A percentile compares a stretch with the other conserved stretches of the same genome.
Conservation (phyloP, 805 yeast genomes). For the Yarrowia sp. region DNA sequence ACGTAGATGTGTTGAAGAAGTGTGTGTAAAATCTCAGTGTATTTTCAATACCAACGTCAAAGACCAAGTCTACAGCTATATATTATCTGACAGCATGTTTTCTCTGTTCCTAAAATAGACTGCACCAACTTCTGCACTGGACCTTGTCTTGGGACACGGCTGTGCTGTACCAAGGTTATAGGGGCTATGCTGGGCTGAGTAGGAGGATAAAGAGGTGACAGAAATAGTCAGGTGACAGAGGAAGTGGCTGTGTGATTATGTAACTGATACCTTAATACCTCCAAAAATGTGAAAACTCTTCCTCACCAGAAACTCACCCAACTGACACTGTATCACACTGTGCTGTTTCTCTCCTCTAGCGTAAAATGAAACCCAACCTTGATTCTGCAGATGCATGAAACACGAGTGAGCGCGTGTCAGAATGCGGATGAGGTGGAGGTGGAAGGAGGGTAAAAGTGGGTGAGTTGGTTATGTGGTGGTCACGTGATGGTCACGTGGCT, state of each 20-base stretch:
- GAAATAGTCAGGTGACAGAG: no score
- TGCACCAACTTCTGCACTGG: background rate
- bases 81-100: background rate
- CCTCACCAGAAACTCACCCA: no score
- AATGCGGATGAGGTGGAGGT: background rate
- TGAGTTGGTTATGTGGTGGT: background rate
- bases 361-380: conserved; percentile 5
- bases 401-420: background rate
- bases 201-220: background rate
- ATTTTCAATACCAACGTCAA: no score
- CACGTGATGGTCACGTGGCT: no score
- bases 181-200: background rate
- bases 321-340: no score
- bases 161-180: background rate
- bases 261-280: no score
- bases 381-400: background rate
- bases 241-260: no score
- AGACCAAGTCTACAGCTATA: background rate
- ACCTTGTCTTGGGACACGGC: background rate
- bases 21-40: no score
- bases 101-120: background rate
- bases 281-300: no score
- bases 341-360: no score
- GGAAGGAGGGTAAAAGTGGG: background rate
- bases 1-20: background rate